Conservation (phyloP, 345 rosid genomes). For the Brassica incana region DNA sequence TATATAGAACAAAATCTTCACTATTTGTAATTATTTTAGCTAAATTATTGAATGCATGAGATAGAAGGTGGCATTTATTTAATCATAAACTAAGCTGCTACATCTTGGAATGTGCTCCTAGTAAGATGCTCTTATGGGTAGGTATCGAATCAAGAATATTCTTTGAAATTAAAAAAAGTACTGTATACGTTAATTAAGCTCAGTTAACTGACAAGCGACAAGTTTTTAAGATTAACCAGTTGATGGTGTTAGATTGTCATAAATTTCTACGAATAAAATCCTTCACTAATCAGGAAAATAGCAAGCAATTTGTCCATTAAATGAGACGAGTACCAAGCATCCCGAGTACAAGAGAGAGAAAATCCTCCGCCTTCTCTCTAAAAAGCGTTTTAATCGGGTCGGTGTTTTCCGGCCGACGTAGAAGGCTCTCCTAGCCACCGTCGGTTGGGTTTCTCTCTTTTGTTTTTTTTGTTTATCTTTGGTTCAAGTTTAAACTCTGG, state of each 20-base stretch:
- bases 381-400: too few relatives aligned
- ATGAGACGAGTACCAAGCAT: too few relatives aligned
- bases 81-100: background rate
- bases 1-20: conserved; percentile 4
- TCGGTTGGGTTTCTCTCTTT: too few relatives aligned
- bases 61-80: background rate
- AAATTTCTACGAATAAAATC: background rate
- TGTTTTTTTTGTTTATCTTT: too few relatives aligned
- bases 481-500: too few relatives aligned
- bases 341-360: too few relatives aligned
- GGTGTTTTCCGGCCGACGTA: too few relatives aligned
- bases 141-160: conserved; percentile 25
- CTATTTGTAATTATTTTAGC: background rate
- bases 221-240: conserved; percentile 2
- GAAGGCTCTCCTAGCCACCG: too few relatives aligned
- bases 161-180: background rate
- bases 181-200: background rate
- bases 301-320: background rate
- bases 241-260: conserved; percentile 18
- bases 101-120: conserved; percentile 36
- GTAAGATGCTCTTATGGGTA: conserved; percentile 30
- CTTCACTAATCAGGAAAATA: background rate
- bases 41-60: background rate
- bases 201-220: background rate
- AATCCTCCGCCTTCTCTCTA: too few relatives aligned